These are phyloP conservation scores for Diaporthe citrichinensis DNA, from an alignment of 2,329 filamentous ascomycete genomes.

Conservation along the genomic window DNA sequence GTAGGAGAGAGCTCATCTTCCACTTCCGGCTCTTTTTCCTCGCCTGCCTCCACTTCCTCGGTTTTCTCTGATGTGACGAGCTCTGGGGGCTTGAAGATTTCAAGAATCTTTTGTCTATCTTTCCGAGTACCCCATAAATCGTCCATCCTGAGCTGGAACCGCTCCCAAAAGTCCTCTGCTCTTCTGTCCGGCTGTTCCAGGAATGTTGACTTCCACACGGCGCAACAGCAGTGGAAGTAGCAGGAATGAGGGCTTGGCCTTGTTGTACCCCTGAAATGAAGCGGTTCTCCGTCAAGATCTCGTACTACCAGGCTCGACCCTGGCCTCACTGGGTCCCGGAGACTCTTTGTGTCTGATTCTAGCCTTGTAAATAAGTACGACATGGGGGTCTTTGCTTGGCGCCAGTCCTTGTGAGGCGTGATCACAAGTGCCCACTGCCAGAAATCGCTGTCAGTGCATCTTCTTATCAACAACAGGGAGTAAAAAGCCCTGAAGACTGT, in stretches of 20 bases:
- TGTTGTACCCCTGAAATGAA: neutral
- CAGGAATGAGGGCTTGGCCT: neutral
- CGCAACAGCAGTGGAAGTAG: constrained; percentile 35
- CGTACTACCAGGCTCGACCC: neutral
- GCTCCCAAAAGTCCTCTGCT: constrained; percentile 1
- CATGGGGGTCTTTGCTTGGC: fast-evolving
- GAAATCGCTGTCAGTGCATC: neutral
- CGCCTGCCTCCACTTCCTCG: neutral
- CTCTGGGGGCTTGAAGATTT: constrained; percentile 1
- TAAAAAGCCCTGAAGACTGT: no score
- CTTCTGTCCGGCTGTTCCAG: constrained; percentile 4
- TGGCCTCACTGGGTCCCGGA: neutral
- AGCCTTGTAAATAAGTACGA: neutral
- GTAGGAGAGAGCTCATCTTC: neutral
- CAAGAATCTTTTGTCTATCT: neutral
- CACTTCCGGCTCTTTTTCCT: neutral
- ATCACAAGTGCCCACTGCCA: constrained; percentile 1
- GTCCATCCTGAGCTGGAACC: neutral
- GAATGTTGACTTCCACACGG: constrained; percentile 34
- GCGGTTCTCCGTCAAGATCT: constrained; percentile 6
- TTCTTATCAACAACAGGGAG: neutral
- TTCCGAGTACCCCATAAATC: neutral
- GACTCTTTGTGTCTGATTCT: no score
- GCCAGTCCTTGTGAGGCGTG: neutral
- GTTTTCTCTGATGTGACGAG: neutral